These are phyloP conservation scores for Globisporangium takayamanum DNA, from an alignment of 352 stramenopile genomes.

Conservation along the genomic window DNA sequence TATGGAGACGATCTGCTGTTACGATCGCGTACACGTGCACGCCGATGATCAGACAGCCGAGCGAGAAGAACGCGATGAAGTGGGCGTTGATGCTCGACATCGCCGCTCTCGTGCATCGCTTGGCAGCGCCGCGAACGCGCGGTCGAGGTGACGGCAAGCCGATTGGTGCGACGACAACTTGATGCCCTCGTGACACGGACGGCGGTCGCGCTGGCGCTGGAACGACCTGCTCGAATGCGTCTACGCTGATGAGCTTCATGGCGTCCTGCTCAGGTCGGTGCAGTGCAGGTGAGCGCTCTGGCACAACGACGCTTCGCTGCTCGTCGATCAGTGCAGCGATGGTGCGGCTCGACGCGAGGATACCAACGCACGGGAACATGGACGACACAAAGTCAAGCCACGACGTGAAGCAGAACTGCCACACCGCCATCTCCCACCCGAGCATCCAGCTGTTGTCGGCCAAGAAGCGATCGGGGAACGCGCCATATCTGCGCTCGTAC, in stretches of 20 bases:
- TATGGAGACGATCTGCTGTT: not conserved
- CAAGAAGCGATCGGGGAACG: not conserved
- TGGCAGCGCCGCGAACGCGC: no score
- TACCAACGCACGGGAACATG: not conserved
- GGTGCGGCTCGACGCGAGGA: not conserved
- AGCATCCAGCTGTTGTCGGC: not conserved
- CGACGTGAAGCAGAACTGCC: conserved; percentile 3
- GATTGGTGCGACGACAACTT: no score
- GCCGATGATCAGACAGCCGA: not conserved
- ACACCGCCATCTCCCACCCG: not conserved
- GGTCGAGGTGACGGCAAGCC: no score
- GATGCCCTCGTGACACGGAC: no score
- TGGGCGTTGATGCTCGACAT: not conserved
- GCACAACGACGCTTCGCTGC: not conserved
- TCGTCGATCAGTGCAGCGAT: not conserved
- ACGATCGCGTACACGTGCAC: not conserved
- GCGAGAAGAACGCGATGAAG: conserved; percentile 1
- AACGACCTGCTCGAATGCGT: no score
- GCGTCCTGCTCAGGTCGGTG: no score
- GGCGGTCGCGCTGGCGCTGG: no score
- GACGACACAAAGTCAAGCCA: conserved; percentile 3
- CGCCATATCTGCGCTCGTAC: not conserved
- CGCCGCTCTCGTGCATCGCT: no score
- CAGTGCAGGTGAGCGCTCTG: not conserved
- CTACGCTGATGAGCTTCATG: no score